phyloP scores from a whole-genome alignment of 768 basidiomycete genomes.

The Suillus plorans region DNA sequence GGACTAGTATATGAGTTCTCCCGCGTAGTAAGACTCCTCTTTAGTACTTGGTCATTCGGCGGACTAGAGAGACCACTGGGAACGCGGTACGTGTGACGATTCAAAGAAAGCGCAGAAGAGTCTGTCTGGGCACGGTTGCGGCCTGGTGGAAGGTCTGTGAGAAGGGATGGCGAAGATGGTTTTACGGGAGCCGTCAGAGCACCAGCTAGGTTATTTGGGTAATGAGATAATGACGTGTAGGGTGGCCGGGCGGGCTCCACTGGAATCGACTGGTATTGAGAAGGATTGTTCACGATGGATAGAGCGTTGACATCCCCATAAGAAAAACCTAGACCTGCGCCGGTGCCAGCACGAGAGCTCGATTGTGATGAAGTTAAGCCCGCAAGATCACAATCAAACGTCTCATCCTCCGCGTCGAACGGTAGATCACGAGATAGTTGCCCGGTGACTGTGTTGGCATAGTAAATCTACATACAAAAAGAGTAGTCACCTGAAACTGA shows the following conservation, averaged over 20 bases:
- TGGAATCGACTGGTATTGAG: neutral
- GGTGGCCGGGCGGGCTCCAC: neutral
- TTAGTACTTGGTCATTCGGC: conserved; percentile 14
- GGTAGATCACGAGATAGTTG: conserved; percentile 81
- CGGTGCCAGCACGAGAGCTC: conserved; percentile 49
- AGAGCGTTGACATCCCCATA: conserved; percentile 18
- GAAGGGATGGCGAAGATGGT: conserved; percentile 9
- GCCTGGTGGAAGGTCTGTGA: neutral
- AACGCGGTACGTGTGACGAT: conserved; percentile 12
- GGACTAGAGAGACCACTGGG: conserved; percentile 12
- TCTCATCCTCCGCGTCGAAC: conserved; percentile 57
- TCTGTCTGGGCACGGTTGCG: conserved; percentile 31
- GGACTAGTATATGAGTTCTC: conserved; percentile 7
- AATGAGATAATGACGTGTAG: neutral
- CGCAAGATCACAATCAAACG: conserved; percentile 55
- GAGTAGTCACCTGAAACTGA: neutral
- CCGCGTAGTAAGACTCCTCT: conserved; percentile 18
- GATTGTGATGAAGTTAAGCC: conserved; percentile 50
- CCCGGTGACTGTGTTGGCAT: conserved; percentile 85
- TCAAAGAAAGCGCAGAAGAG: conserved; percentile 2
- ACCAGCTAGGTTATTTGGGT: conserved; percentile 1
- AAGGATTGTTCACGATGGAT: neutral
- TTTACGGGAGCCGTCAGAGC: conserved; percentile 4
- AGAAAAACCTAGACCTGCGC: conserved; percentile 45
- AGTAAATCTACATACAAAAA: conserved; percentile 68